These are phyloP conservation scores for Candida sp. DNA, from an alignment of 1,139 yeast species.

Conservation along the genomic window DNA sequence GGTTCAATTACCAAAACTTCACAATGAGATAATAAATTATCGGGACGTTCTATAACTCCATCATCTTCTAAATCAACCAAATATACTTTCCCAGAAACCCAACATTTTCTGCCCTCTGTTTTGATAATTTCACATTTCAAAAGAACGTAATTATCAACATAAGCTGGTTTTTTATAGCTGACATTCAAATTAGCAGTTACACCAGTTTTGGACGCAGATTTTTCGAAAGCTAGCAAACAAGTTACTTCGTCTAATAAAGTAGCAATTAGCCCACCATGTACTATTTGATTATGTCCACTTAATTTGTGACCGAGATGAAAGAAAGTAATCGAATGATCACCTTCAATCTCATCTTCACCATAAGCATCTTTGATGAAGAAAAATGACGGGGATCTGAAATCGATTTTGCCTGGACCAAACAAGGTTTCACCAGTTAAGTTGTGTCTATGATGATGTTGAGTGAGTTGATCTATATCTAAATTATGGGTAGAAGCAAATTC, in stretches of 20 bases:
- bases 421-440: conserved; percentile 37
- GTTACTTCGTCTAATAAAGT: conserved; percentile 53
- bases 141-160: conserved; percentile 27
- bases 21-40: conserved; percentile 33
- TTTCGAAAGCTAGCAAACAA: conserved; percentile 49
- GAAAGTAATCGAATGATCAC: conserved; percentile 28
- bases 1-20: conserved; percentile 47
- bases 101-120: conserved; percentile 41
- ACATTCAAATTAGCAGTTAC: conserved; percentile 47
- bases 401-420: conserved; percentile 32
- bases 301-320: conserved; percentile 44
- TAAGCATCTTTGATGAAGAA: conserved; percentile 29
- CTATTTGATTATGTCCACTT: conserved; percentile 48
- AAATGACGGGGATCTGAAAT: conserved; percentile 31
- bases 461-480: neutral
- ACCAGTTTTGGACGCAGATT: conserved; percentile 38
- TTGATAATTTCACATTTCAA: conserved; percentile 30
- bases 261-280: conserved; percentile 58
- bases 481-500: neutral
- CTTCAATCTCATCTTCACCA: conserved; percentile 12
- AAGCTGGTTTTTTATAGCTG: conserved; percentile 38
- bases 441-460: neutral
- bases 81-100: conserved; percentile 39
- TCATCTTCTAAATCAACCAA: conserved; percentile 13
- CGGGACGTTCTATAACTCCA: conserved; percentile 15